These are phyloP conservation scores for Tricholoma matsutake DNA, from an alignment of 768 basidiomycete species.

Conservation along the genomic window DNA sequence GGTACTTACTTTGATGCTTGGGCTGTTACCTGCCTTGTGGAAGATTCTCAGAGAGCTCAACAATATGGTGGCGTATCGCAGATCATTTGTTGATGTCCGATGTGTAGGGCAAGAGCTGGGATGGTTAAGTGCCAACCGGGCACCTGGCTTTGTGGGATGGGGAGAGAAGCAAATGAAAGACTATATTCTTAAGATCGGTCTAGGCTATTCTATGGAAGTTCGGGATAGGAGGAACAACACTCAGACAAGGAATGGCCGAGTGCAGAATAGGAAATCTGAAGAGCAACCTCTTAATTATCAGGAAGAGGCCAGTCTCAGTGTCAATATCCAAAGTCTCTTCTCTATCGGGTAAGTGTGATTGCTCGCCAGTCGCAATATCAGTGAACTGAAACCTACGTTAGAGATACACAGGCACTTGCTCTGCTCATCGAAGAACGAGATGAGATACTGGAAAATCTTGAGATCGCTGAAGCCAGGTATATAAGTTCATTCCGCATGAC, in stretches of 20 bases:
- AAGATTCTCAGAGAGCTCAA: slow-evolving; percentile 66
- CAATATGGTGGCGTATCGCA: slow-evolving; percentile 48
- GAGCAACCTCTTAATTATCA: slow-evolving; percentile 38
- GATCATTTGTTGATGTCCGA: slow-evolving; percentile 57
- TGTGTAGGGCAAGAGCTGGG: slow-evolving; percentile 74
- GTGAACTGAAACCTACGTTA: slow-evolving; percentile 22
- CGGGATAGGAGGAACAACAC: slow-evolving; percentile 24
- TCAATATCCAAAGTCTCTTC: slow-evolving; percentile 72
- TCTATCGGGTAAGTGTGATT: slow-evolving; percentile 60
- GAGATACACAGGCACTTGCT: slow-evolving; percentile 67
- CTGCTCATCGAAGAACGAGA: slow-evolving; percentile 73
- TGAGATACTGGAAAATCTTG: slow-evolving; percentile 72
- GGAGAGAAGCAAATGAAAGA: slow-evolving; percentile 74
- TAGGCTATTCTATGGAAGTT: slow-evolving; percentile 55
- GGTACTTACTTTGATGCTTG: slow-evolving; percentile 57
- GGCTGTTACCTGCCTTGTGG: slow-evolving; percentile 60
- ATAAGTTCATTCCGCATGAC: slow-evolving; percentile 72
- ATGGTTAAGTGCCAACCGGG: slow-evolving; percentile 61
- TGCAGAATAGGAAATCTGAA: slow-evolving; percentile 29
- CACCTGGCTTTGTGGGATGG: slow-evolving; percentile 69
- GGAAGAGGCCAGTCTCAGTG: slow-evolving; percentile 48
- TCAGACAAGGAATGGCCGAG: slow-evolving; percentile 27
- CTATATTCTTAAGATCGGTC: slow-evolving; percentile 58
- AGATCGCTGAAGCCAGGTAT: slow-evolving; percentile 77
- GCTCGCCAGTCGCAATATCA: background rate